Percentiles rank a stretch among this genome's conserved stretches.
Conservation (phyloP, 495 filamentous ascomycete genomes). For the Trichoderma erinaceum region DNA sequence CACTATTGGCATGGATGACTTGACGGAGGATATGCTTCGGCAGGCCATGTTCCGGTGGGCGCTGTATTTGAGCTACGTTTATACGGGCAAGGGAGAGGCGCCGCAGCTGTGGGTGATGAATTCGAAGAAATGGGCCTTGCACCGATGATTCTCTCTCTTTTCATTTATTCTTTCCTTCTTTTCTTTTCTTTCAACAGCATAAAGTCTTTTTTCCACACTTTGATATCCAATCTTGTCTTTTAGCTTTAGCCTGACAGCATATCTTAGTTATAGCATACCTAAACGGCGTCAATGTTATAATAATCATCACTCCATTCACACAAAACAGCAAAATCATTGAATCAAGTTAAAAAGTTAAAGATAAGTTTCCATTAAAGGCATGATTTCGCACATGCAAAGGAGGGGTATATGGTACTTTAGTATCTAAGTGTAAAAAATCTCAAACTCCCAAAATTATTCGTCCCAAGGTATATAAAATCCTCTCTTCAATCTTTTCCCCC, state of each 20-base stretch:
- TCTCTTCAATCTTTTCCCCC: background rate
- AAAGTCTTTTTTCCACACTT: background rate
- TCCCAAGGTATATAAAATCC: constrained; percentile 4
- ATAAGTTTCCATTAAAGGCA: background rate
- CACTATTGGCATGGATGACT: constrained; percentile 20
- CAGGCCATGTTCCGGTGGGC: constrained; percentile 21
- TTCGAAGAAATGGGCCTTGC: background rate
- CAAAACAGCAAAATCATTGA: background rate
- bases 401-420: background rate
- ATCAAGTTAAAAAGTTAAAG: background rate
- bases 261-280: background rate
- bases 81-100: background rate
- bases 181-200: background rate
- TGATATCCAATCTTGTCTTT: background rate
- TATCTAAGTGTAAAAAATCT: background rate
- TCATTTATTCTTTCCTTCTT: no score
- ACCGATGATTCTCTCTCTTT: background rate
- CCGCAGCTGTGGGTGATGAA: constrained; percentile 14
- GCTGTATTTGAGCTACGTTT: constrained; percentile 19
- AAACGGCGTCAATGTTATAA: background rate
- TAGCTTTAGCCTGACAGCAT: background rate
- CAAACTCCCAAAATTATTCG: constrained; percentile 1
- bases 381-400: background rate
- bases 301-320: background rate
- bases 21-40: constrained; percentile 20